Base-by-base conservation (phyloP, 2,329 filamentous ascomycete species). In the Cryoendolithus antarcticus region DNA sequence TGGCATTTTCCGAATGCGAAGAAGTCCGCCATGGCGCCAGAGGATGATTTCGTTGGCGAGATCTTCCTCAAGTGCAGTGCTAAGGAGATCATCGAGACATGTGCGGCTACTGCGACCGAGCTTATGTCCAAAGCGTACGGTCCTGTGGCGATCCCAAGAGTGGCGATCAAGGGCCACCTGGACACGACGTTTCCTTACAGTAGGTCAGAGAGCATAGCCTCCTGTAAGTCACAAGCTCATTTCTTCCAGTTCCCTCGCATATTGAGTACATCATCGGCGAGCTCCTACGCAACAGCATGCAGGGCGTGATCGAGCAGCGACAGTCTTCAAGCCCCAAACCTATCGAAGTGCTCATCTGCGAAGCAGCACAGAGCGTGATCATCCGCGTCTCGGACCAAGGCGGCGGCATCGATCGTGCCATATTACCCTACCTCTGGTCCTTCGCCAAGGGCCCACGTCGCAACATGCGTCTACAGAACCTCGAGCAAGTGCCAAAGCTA, bases 251-350 rank as follows among this genome's bases (percentile, higher is more conserved):
- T 47, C 74, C 94, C 37, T 91, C 81, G 55, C 91, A 96, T 58
- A 74, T 98, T 38, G 89, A 98, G 63, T 98, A 98, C 62, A 95
- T 98, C 51, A 75, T 98, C 41, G 88, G 91, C 37, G 91, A 98
- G 64, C 77, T 98, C 13, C 70, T 98, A 19, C 80, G 91, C 30
- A 98, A 98, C 63, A 93, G 86, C 0, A 84, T 98, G 10, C 88
- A 96, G 62, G 88, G 88, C 12, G 79, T 91, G 30, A 80, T 93
- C 44, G 89, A 95, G 56, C 74, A 76, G 48, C 76, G 80, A 30
- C 42, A 38, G 42, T 65, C 70, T 40, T 58, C 62, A 28, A 54
- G 64, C 13, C n/a, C 59, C 61, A 21, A 21, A 21, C 86, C 89
- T 1, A 91, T 98, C 49, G 84, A 95, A 54, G 84, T 98, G 12